phyloP scores from a whole-genome alignment of 2,329 filamentous ascomycete species.

The Metarhizium album region DNA sequence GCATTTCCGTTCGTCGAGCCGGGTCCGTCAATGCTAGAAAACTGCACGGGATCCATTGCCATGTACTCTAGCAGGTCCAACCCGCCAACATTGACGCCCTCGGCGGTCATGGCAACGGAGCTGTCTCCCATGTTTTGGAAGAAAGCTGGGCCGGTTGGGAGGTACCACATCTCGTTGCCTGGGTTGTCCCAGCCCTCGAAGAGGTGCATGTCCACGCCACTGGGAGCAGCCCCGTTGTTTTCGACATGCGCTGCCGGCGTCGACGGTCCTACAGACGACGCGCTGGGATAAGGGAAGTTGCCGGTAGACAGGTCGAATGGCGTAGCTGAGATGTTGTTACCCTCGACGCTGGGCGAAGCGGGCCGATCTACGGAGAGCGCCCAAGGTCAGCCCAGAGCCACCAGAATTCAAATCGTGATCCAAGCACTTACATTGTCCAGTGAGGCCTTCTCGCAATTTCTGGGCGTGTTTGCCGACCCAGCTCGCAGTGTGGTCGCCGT shows the following conservation, averaged over 20 bases:
- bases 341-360: conserved; percentile 20
- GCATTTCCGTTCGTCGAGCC: conserved; percentile 8
- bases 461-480: conserved; percentile 29
- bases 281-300: conserved; percentile 43
- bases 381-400: neutral
- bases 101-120: conserved; percentile 54
- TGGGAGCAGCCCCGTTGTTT: conserved; percentile 11
- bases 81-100: conserved; percentile 56
- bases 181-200: conserved; percentile 46
- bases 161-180: conserved; percentile 55
- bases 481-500: conserved; percentile 13
- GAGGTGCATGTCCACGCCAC: conserved; percentile 27
- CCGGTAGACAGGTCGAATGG: conserved; percentile 48
- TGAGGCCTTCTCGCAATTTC: conserved; percentile 29
- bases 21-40: conserved; percentile 23
- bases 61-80: conserved; percentile 58
- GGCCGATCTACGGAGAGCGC: conserved; percentile 20
- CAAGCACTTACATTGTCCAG: conserved; percentile 24
- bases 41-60: conserved; percentile 44
- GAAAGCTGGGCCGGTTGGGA: conserved; percentile 51
- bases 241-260: conserved; percentile 35
- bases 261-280: conserved; percentile 37
- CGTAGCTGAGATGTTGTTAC: conserved; percentile 49
- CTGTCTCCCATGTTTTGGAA: conserved; percentile 54
- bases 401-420: neutral